Evolutionary conservation across 2,329 filamentous ascomycete genomes (phyloP).

Genomic region (Calycina herbarum): DNA sequence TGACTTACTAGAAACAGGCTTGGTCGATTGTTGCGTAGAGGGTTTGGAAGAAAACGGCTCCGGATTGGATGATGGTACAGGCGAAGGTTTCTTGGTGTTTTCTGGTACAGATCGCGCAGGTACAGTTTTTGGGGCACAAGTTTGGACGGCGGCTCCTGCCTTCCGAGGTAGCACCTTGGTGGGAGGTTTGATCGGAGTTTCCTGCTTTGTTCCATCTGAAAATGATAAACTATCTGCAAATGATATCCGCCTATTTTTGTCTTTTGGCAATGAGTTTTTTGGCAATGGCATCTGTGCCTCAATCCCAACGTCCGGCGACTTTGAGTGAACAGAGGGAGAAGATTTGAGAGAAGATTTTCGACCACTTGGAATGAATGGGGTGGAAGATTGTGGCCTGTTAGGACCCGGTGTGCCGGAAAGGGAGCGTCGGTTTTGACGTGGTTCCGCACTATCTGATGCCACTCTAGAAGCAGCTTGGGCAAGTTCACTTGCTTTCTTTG

Average conservation of each 20-base stretch:
- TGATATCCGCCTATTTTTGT: slow-evolving; percentile 23
- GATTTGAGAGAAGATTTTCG: slow-evolving; percentile 31
- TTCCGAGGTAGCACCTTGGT: slow-evolving; percentile 14
- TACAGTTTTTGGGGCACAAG: background rate
- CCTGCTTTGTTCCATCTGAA: slow-evolving; percentile 16
- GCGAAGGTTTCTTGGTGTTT: background rate
- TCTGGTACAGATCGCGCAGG: background rate
- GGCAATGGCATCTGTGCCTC: slow-evolving; percentile 28
- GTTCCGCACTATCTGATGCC: background rate
- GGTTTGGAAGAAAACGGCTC: slow-evolving; percentile 9
- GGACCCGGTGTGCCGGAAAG: slow-evolving; percentile 8
- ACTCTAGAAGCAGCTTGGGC: slow-evolving; percentile 1
- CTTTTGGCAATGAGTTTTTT: slow-evolving; percentile 25
- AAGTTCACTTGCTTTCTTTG: slow-evolving; percentile 12
- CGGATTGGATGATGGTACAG: slow-evolving; percentile 5
- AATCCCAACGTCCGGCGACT: slow-evolving; percentile 25
- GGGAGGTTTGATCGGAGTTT: slow-evolving; percentile 14
- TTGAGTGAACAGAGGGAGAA: slow-evolving; percentile 21
- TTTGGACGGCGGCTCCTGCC: slow-evolving; percentile 5
- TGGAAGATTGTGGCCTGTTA: slow-evolving; percentile 26
- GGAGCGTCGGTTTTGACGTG: background rate
- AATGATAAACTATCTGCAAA: slow-evolving; percentile 28
- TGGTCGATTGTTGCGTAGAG: background rate
- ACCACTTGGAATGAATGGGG: slow-evolving; percentile 30
- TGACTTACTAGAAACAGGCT: background rate